phyloP scores from a whole-genome alignment of 305 asterid genomes.

The Solanum hybrid region DNA sequence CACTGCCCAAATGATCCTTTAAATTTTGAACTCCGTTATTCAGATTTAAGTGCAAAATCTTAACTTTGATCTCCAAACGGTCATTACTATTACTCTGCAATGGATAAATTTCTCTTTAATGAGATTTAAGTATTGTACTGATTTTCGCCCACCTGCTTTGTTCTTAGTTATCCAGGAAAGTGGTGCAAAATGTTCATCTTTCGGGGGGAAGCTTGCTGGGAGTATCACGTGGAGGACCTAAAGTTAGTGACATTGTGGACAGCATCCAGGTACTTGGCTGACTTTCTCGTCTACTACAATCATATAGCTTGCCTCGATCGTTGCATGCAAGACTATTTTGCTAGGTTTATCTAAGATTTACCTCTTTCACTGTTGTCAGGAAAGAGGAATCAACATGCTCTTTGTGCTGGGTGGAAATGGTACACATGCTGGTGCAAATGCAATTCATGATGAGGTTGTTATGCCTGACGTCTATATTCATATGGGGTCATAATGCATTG shows the following conservation, averaged over 20 bases:
- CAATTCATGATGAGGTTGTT: slow-evolving; percentile 85
- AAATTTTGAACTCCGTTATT: not conserved
- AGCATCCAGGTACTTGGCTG: slow-evolving; percentile 57
- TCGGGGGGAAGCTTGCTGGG: slow-evolving; percentile 98
- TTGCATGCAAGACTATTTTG: not conserved
- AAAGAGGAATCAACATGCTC: slow-evolving; percentile 88
- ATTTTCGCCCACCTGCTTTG: not conserved
- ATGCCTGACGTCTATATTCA: slow-evolving; percentile 10
- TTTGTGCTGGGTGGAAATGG: slow-evolving; percentile 98
- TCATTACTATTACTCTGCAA: not conserved
- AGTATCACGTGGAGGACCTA: slow-evolving; percentile 95
- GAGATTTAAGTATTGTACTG: not conserved
- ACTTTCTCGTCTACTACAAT: not conserved
- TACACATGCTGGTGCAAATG: slow-evolving; percentile 97
- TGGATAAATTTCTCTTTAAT: not conserved
- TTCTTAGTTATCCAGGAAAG: slow-evolving; percentile 73
- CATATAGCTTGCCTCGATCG: not conserved
- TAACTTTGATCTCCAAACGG: not conserved
- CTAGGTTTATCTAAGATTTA: not conserved
- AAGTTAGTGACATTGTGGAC: slow-evolving; percentile 75
- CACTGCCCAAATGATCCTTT: not conserved
- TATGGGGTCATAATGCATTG: not conserved
- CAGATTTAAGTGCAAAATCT: not conserved
- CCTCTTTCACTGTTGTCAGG: slow-evolving; percentile 38
- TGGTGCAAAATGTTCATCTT: slow-evolving; percentile 89